phyloP scores from a whole-genome alignment of 805 yeast species.

The Alloascoidea africana region DNA sequence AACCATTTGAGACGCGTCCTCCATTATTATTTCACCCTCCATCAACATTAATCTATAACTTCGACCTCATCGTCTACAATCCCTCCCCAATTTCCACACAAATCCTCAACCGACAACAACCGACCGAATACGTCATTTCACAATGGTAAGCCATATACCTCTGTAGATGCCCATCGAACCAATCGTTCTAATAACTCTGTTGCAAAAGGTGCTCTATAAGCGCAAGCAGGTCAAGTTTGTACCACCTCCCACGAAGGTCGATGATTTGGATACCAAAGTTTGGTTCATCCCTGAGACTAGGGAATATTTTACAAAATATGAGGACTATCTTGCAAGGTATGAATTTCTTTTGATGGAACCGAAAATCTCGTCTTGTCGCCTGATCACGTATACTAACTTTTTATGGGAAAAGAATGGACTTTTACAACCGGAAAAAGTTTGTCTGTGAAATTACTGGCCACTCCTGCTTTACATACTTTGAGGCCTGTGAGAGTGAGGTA shows the following conservation, averaged over 20 bases:
- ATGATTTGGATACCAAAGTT: constrained; percentile 42
- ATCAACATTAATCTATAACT: no score
- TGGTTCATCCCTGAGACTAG: constrained; percentile 76
- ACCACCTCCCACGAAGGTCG: constrained; percentile 38
- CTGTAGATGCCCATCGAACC: no score
- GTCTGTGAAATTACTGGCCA: constrained; percentile 95
- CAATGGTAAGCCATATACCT: no score
- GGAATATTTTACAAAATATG: constrained; percentile 76
- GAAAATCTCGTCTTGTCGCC: background rate
- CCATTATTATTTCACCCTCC: no score
- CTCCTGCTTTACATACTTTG: constrained; percentile 79
- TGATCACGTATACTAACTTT: no score
- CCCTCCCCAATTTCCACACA: no score
- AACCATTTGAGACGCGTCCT: no score
- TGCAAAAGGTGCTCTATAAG: constrained; percentile 64
- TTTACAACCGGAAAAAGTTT: constrained; percentile 61
- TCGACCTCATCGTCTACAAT: no score
- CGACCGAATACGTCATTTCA: no score
- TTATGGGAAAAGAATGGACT: constrained; percentile 38
- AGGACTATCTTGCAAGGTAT: constrained; percentile 42
- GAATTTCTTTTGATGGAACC: background rate
- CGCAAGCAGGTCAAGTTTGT: constrained; percentile 53
- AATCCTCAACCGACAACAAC: no score
- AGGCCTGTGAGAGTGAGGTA: constrained; percentile 67
- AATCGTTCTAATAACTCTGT: no score